Base-by-base conservation (phyloP, 345 rosid genomes). In the Populus alba region DNA sequence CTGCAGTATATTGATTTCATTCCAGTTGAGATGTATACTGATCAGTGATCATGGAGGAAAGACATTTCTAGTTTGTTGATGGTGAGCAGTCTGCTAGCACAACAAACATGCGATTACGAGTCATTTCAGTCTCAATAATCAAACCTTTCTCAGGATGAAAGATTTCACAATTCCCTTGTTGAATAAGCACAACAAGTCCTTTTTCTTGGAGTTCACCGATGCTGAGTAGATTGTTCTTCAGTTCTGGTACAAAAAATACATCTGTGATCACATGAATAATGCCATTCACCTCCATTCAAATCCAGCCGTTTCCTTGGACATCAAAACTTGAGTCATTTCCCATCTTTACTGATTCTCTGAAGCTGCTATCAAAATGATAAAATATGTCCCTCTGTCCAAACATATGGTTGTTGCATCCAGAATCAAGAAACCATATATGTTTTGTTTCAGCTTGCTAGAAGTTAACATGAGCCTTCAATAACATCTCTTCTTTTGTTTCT, bases 191-290 rank as follows among this genome's bases (percentile, higher is more conserved):
- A 39, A 29, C 27, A n/a, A 68, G 39, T n/a, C 43, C 75, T 29
- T 35, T 77, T 70, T 77, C 70, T 61, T 77, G 70, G 33, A 77
- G 62, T 23, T 70, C 27, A 16, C 45, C 69, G 41, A 77, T 70
- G 45, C 80, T 77, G 1, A 38, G 41, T 0, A 38, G 8, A 6
- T 38, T 38, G 41, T 8, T 38, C 41, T 38, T 38, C 9, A 68
- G 18, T 22, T 68, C 51, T 38, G 15, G 47, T 37, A 68, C 39
- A 39, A 37, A 68, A 22, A 15, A 68, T 38, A 68, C 72, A 23
- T 25, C 27, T 37, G 49, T 12, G 22, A 68, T 47, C 22, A 68
- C 51, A 68, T 68, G 49, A 68, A 37, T 38, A 23, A 68, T 27
- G 37, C 72, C 49, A 68, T 68, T 68, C 12, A 68, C 13, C 27